These are phyloP conservation scores for Phytopythium sindhum DNA, from an alignment of 352 stramenopile genomes.

Conservation along the genomic window DNA sequence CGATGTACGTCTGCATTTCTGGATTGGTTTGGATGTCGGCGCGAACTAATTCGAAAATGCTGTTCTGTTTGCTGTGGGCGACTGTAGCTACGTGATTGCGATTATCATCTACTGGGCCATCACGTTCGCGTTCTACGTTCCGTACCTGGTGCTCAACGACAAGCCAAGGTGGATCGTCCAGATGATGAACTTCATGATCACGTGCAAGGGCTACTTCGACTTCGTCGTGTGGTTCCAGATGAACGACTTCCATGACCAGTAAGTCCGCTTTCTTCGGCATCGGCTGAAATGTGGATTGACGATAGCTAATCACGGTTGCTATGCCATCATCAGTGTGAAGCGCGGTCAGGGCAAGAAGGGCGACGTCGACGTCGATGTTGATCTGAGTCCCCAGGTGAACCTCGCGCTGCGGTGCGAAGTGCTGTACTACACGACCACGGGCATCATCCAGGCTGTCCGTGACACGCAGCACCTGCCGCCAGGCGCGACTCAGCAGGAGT, in stretches of 20 bases:
- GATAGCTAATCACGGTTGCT: not conserved
- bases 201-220: constrained; percentile 88
- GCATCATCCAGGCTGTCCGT: constrained; percentile 83
- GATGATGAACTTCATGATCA: constrained; percentile 90
- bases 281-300: not conserved
- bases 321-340: constrained; percentile 4
- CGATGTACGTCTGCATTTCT: constrained; percentile 50
- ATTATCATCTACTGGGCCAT: constrained; percentile 90
- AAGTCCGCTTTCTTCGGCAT: not conserved
- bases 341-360: constrained; percentile 29
- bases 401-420: constrained; percentile 80
- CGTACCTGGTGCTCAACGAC: constrained; percentile 67
- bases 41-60: constrained; percentile 2
- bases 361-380: constrained; percentile 81
- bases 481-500: constrained; percentile 67
- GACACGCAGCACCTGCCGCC: constrained; percentile 67
- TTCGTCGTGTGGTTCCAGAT: constrained; percentile 90
- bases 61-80: not conserved
- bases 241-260: constrained; percentile 74
- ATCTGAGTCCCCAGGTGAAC: constrained; percentile 85
- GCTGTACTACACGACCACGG: constrained; percentile 85
- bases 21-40: not conserved
- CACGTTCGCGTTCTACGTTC: constrained; percentile 84
- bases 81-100: constrained; percentile 78
- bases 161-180: constrained; percentile 50